phyloP scores from a whole-genome alignment of 331 rosid genomes.

The Prunus yedoensis region DNA sequence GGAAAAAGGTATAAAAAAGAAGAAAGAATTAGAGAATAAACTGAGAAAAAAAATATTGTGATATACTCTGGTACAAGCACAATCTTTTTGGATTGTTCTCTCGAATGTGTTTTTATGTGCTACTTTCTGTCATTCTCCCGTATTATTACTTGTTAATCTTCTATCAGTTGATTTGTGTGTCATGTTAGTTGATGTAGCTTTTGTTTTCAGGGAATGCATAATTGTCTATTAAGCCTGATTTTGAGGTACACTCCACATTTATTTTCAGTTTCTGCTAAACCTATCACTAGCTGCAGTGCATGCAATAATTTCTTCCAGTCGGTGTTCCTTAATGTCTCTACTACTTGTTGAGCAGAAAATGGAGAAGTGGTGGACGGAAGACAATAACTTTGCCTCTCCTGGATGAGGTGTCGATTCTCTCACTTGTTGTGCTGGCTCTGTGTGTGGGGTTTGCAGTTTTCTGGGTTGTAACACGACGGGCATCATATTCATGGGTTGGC shows the following conservation, averaged over 20 bases:
- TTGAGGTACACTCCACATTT: constrained; percentile 47
- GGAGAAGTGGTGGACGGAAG: constrained; percentile 48
- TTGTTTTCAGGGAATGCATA: constrained; percentile 89
- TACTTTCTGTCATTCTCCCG: not conserved
- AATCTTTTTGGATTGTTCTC: not conserved
- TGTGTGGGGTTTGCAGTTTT: constrained; percentile 56
- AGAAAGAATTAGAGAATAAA: not conserved
- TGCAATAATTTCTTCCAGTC: not conserved
- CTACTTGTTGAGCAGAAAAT: constrained; percentile 45
- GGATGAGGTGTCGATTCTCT: constrained; percentile 71
- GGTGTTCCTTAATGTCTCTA: constrained; percentile 13
- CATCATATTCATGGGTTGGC: constrained; percentile 81
- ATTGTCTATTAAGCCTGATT: constrained; percentile 55
- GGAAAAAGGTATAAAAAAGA: not conserved
- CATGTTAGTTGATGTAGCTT: constrained; percentile 30
- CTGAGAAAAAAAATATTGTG: not conserved
- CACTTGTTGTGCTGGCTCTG: constrained; percentile 50
- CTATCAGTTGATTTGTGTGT: constrained; percentile 1
- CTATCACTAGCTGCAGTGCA: constrained; percentile 9
- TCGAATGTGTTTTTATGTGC: not conserved
- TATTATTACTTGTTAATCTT: not conserved
- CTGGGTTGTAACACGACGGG: constrained; percentile 63
- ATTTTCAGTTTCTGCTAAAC: constrained; percentile 15
- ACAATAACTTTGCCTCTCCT: constrained; percentile 55
- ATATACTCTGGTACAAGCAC: too few relatives aligned